These are phyloP conservation scores for Onygenales sp. DNA, from an alignment of 2,329 filamentous ascomycete species.

Conservation along the genomic window DNA sequence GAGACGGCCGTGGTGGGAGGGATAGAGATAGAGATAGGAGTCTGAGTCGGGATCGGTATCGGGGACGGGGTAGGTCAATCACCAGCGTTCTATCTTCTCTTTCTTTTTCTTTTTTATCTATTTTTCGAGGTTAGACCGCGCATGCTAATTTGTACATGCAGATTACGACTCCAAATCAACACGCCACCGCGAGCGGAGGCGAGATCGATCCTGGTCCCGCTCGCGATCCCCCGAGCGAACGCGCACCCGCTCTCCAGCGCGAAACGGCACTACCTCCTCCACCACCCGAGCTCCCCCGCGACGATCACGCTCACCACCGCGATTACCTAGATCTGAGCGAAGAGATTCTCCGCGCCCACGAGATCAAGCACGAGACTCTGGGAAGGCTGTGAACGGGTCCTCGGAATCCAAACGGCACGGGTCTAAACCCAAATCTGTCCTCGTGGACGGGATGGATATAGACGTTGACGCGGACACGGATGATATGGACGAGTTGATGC, in stretches of 20 bases:
- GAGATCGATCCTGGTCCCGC: slow-evolving; percentile 16
- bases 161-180: slow-evolving; percentile 19
- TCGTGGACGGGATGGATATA: slow-evolving; percentile 16
- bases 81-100: neutral
- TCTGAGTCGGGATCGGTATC: slow-evolving; percentile 20
- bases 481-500: slow-evolving; percentile 63
- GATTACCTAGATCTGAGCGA: slow-evolving; percentile 3
- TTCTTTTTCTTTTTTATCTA: slow-evolving; percentile 1
- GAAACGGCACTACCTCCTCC: slow-evolving; percentile 22
- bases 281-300: neutral
- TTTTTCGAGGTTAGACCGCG: neutral
- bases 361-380: slow-evolving; percentile 17
- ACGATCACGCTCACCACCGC: slow-evolving; percentile 14
- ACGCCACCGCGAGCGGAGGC: slow-evolving; percentile 23
- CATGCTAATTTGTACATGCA: neutral
- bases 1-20: slow-evolving; percentile 22
- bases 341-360: slow-evolving; percentile 15
- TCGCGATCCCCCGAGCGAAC: slow-evolving; percentile 21
- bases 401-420: slow-evolving; percentile 13
- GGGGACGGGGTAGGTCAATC: slow-evolving; percentile 28
- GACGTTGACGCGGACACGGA: slow-evolving; percentile 33
- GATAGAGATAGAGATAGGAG: slow-evolving; percentile 28
- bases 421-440: slow-evolving; percentile 20
- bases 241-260: slow-evolving; percentile 13
- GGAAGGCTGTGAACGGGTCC: slow-evolving; percentile 17